Conservation (phyloP, 139 green algal species). For the Closterium sp. region DNA sequence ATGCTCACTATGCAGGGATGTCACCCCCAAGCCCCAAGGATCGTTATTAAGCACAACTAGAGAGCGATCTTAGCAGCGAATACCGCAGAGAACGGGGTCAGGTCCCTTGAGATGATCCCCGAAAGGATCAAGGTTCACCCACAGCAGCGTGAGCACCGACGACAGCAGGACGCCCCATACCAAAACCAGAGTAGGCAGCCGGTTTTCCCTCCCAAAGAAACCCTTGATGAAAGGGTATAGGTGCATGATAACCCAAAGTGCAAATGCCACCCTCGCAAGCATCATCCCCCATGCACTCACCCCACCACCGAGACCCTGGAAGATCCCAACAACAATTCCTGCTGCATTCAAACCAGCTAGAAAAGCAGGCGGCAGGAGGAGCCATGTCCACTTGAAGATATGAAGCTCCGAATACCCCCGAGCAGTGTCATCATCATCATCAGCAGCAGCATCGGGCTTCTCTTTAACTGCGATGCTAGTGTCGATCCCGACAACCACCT, state of each 20-base stretch:
- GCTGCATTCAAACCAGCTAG: conserved; percentile 44
- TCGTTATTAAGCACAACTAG: too few species aligned
- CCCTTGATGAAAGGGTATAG: conserved; percentile 53
- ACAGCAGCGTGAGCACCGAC: conserved; percentile 36
- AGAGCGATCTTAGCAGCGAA: neutral
- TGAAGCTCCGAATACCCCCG: conserved; percentile 44
- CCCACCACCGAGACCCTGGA: conserved; percentile 26
- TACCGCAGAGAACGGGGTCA: neutral
- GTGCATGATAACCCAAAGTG: conserved; percentile 43
- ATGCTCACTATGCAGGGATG: too few species aligned
- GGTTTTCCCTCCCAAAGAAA: conserved; percentile 11
- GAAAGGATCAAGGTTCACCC: conserved; percentile 39
- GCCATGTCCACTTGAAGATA: conserved; percentile 40
- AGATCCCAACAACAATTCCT: conserved; percentile 20
- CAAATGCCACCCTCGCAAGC: conserved; percentile 43
- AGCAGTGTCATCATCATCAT: neutral
- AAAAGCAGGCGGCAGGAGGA: conserved; percentile 34
- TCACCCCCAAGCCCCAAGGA: too few species aligned
- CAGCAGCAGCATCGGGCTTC: neutral
- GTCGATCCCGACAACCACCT: conserved; percentile 46
- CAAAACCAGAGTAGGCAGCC: conserved; percentile 17
- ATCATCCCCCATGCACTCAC: conserved; percentile 17
- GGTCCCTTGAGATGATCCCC: neutral
- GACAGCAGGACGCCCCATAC: conserved; percentile 37
- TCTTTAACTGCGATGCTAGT: conserved; percentile 44